Percentiles rank a stretch among this genome's conserved stretches.
Conservation (phyloP, 2,329 filamentous ascomycete genomes). For the Aspergillus latus region DNA sequence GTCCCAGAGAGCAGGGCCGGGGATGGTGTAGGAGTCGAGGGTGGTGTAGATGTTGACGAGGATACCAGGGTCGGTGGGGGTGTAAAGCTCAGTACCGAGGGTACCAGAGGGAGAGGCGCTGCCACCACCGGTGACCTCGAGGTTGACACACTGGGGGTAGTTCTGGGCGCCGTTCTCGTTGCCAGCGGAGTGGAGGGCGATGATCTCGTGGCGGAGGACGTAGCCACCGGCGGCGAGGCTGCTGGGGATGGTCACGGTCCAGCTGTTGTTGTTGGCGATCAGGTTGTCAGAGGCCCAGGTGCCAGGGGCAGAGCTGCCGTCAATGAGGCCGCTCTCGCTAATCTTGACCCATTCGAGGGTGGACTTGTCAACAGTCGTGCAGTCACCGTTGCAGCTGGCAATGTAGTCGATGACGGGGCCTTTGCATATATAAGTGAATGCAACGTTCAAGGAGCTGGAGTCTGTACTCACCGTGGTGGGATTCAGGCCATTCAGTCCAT, state of each 20-base stretch:
- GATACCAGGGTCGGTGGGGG: slow-evolving; percentile 57
- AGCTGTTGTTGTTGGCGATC: slow-evolving; percentile 54
- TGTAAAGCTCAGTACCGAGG: slow-evolving; percentile 58
- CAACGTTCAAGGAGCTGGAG: background rate
- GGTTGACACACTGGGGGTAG: slow-evolving; percentile 61
- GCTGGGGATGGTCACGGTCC: slow-evolving; percentile 50
- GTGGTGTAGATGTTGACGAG: slow-evolving; percentile 59
- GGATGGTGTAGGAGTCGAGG: slow-evolving; percentile 51
- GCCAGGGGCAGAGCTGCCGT: slow-evolving; percentile 44
- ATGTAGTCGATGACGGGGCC: slow-evolving; percentile 59
- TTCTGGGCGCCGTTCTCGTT: slow-evolving; percentile 52
- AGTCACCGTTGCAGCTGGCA: slow-evolving; percentile 60
- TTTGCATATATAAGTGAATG: background rate
- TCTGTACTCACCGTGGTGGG: slow-evolving; percentile 52
- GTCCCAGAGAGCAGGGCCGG: slow-evolving; percentile 48
- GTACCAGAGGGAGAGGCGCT: slow-evolving; percentile 49
- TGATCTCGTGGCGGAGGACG: slow-evolving; percentile 57
- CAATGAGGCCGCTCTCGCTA: slow-evolving; percentile 54
- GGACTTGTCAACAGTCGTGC: slow-evolving; percentile 54
- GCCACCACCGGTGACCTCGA: slow-evolving; percentile 59
- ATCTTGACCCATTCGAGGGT: slow-evolving; percentile 65
- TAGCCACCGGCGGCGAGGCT: slow-evolving; percentile 53
- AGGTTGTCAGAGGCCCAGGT: slow-evolving; percentile 59
- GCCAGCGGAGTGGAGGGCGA: slow-evolving; percentile 52
- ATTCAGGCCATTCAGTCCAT: slow-evolving; percentile 67